Evolutionary conservation across 495 filamentous ascomycete species (phyloP), one percentile per base, ranked within the genome.

Genomic region (Hypoxylon trugodes): DNA sequence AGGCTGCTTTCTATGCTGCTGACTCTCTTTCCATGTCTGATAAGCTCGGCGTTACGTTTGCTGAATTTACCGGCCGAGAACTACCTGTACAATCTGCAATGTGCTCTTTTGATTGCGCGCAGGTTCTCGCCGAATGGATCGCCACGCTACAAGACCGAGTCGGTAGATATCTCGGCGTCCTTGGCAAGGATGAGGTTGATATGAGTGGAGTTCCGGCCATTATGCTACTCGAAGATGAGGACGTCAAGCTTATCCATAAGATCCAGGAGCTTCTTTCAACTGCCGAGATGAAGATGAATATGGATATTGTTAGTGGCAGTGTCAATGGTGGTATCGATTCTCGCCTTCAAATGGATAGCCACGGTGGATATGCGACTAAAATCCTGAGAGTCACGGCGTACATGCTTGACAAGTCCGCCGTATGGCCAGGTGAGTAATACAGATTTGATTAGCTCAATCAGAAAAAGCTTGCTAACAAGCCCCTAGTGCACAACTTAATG

Each of bases 121-220:
- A 96, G 69, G 92, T 98, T 0, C 86, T 98, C 19, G 94, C 95
- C 1, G 95, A 98, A 74, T 98, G 95, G 95, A 85, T 96, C 36
- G 90, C 90, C 10, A 96, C 94, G 0, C 89, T 98, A 7, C 95
- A 98, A 74, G 93, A 97, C 73, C 90, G 95, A 7, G 91, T 97
- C 42, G 96, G 94, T 0, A 85, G 88, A 2, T 96, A 91, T 68
- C 76, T 97, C 6, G 95, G 95, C 2, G 84, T 97, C 6, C 83
- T 98, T 13, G 93, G 95, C 21, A 88, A 86, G 38, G 91, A 96
- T 42, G 82, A 90, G 2, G 83, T 92, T 42, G 91, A 97, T 69
- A 80, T 90, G 38, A 81, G 80, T 1, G 87, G 90, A 46, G 89
- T 94, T 2, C 90, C 91, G 0, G 90, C 87, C 6, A 87, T 96